Evolutionary conservation across 768 basidiomycete species (phyloP), one percentile per base, ranked within the genome.

Genomic region (Podaxis sp.): DNA sequence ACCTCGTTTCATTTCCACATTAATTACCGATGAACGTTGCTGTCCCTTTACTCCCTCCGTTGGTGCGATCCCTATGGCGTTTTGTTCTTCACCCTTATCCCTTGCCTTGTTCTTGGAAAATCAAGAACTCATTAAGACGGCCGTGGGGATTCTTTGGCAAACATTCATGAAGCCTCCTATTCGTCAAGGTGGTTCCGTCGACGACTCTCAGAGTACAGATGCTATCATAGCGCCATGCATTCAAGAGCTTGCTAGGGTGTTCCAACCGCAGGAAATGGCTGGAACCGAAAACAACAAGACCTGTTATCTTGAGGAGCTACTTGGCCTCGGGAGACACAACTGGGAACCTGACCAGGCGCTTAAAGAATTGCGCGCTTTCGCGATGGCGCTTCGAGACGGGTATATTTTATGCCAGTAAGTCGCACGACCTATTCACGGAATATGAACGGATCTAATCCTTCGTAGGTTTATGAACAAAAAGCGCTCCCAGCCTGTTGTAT

Each of bases 401-500:
- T 56, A 56, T 56, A 56, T 40, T 38, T 24, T 56, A 10, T 56
- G 54, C 37, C 10, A 56, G 54, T 56, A 56, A 40, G 54, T 56
- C 28, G 30, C 11, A 12, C 6, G 22, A 33, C 33, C 12, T 33
- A 8, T 20, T 22, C 11, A 1, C 1, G 15, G 12, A 12, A 12
- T 10, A 33, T 20, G 49, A 22, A 10, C 11, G 49, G 4, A 24
- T 50, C 22, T 24, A 4, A 24, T 20, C 17, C 49, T 26, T 20
- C 12, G 1, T n/a, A 50, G 49, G 24, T 50, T 17, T 20, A n/a
- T 50, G 24, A 50, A 50, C 11, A 50, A 50, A 26, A 6, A 12
- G 22, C 17, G 12, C 12, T 50, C 49, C n/a, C 15, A 26, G 22
- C 49, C 5, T 12, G 49, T 50, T 26, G 22, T 20, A 20, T 50